phyloP scores from a whole-genome alignment of 1,284 basidiomycete genomes.

The Mycosarcoma mackinlayi region DNA sequence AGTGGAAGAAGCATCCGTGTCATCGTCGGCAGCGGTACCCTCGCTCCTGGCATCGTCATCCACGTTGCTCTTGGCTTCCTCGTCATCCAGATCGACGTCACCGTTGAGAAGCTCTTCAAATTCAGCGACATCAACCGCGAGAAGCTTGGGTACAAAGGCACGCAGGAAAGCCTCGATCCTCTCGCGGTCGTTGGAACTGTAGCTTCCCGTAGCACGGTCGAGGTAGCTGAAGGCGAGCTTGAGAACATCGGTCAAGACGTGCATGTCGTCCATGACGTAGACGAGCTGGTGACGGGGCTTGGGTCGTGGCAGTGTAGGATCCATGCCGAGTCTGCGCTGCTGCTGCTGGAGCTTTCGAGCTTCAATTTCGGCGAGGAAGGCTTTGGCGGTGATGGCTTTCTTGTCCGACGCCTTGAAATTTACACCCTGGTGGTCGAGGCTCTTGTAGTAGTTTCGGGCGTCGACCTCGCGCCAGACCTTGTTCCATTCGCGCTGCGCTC shows the following conservation, averaged over 20 bases:
- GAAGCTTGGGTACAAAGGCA: slow-evolving; percentile 84
- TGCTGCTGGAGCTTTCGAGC: slow-evolving; percentile 80
- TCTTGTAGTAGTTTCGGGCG: slow-evolving; percentile 90
- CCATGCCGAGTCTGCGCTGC: slow-evolving; percentile 59
- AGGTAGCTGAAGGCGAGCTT: slow-evolving; percentile 91
- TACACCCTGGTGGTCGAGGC: slow-evolving; percentile 93
- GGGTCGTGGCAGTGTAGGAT: slow-evolving; percentile 60
- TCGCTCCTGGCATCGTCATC: slow-evolving; percentile 69
- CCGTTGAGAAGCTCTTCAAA: slow-evolving; percentile 58
- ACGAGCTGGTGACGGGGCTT: slow-evolving; percentile 76
- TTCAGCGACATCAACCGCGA: slow-evolving; percentile 78
- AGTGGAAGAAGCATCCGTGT: slow-evolving; percentile 36
- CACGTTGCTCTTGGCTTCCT: slow-evolving; percentile 39
- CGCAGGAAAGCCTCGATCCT: slow-evolving; percentile 86
- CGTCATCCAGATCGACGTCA: slow-evolving; percentile 47
- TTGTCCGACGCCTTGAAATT: slow-evolving; percentile 96
- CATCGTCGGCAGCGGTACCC: slow-evolving; percentile 48
- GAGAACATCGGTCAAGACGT: slow-evolving; percentile 85
- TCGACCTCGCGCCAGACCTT: slow-evolving; percentile 97
- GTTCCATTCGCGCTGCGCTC: slow-evolving; percentile 94
- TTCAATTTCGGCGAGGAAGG: slow-evolving; percentile 90
- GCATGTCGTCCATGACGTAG: slow-evolving; percentile 81
- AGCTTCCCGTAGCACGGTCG: slow-evolving; percentile 77
- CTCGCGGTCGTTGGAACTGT: slow-evolving; percentile 81
- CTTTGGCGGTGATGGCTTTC: slow-evolving; percentile 90